phyloP scores from a whole-genome alignment of 129 eudicot genomes.

The Pittosporum tobira region DNA sequence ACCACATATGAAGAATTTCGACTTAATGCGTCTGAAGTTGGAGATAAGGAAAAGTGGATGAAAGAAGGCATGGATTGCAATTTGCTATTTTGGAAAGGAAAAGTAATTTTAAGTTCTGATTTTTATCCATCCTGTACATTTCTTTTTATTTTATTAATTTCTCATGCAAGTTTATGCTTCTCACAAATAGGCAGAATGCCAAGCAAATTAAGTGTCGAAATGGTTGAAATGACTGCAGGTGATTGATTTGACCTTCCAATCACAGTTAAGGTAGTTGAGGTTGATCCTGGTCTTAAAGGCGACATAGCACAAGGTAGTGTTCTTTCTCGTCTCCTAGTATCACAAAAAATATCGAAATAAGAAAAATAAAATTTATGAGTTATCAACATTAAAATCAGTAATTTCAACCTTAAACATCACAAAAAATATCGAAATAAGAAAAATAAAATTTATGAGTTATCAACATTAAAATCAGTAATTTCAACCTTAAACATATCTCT shows the following conservation, averaged over 20 bases:
- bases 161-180: background rate
- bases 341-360: background rate
- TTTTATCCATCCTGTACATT: background rate
- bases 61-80: constrained; percentile 99
- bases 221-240: constrained; percentile 34
- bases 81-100: constrained; percentile 82
- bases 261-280: constrained; percentile 60
- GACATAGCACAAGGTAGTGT: constrained; percentile 78
- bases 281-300: constrained; percentile 78
- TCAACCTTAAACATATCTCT: background rate
- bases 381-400: background rate
- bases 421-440: background rate
- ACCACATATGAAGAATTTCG: constrained; percentile 75
- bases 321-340: background rate
- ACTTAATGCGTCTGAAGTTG: constrained; percentile 71
- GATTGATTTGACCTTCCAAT: constrained; percentile 78
- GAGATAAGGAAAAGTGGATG: constrained; percentile 75
- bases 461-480: background rate
- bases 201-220: background rate
- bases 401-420: too few relatives aligned
- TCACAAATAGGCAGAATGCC: background rate
- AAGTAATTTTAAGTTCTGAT: constrained; percentile 21
- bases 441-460: background rate
- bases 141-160: background rate
- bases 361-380: background rate